Evolutionary conservation across 2,329 filamentous ascomycete genomes (phyloP), one percentile per base, ranked within the genome.

Genomic region (Atkinsonella texensis): DNA sequence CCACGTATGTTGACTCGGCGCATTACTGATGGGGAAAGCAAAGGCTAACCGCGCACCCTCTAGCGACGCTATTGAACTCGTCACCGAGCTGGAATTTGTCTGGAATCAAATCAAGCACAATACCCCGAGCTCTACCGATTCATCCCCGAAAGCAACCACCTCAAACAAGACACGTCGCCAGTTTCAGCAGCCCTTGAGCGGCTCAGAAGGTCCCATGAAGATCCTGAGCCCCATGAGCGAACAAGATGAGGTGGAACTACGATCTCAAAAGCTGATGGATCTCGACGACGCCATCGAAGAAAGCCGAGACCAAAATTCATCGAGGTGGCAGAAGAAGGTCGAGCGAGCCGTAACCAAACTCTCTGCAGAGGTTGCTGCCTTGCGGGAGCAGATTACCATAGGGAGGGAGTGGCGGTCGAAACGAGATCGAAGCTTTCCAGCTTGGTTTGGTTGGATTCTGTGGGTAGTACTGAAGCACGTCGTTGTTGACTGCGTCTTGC

Each of bases 41-140:
- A 31, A 35, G 3, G 45, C 50, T 54, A 32, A 48, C 23, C n/a
- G 41, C 12, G 13, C 6, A 32, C 39, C 28, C 15, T n/a, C 18
- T 40, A 83, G 80, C 47, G 89, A 95, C 65, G 89, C 89, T 8
- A 79, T 84, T 54, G 90, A 95, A 68, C 76, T 98, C 40, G 90
- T 97, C 39, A 77, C 83, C 10, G 93, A 98, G 68, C 80, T 98
- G n/a, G 93, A 98, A 69, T 98, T 97, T 62, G 91, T 98, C 40
- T 98, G 93, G 93, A 89, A 96, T 60, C 93, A 97, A 67, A 91
- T 98, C 60, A 95, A 93, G 68, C 85, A 85, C 59, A 96, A 91
- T 61, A 80, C 81, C 11, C 81, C 84, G 4, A 80, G 79, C 17
- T 82, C 84, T 39, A 71, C 82, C 40, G 65, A 77, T 41, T 75